These are phyloP conservation scores for Neltuma alba DNA, from an alignment of 306 rosid species.

Conservation along the genomic window DNA sequence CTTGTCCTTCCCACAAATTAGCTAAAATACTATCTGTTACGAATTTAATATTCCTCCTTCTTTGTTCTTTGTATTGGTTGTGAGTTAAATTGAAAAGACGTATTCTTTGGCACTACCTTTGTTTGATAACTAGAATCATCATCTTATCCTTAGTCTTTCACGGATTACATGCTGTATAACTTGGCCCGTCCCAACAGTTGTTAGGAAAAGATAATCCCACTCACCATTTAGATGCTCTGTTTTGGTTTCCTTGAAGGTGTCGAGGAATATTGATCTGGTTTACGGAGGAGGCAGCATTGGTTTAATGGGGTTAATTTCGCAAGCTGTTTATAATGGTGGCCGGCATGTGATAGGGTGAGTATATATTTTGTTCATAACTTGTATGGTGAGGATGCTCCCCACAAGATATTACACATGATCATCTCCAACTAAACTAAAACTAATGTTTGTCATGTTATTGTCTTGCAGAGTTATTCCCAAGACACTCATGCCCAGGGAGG, in stretches of 20 bases:
- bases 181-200: neutral
- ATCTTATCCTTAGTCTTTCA: neutral
- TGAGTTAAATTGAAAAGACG: neutral
- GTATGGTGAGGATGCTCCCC: neutral
- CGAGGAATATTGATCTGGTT: slow-evolving; percentile 89
- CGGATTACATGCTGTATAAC: neutral
- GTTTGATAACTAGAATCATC: neutral
- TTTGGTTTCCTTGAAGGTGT: slow-evolving; percentile 58
- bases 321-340: slow-evolving; percentile 89
- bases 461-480: slow-evolving; percentile 88
- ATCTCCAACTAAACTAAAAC: slow-evolving; percentile 15
- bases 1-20: neutral
- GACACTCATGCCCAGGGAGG: slow-evolving; percentile 99
- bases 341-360: slow-evolving; percentile 90
- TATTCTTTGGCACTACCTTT: neutral
- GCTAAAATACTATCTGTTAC: neutral
- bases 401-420: neutral
- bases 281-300: slow-evolving; percentile 99
- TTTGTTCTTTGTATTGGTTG: slow-evolving; percentile 7
- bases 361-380: neutral
- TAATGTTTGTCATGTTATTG: slow-evolving; percentile 51
- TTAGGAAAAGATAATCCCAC: neutral
- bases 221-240: neutral
- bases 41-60: neutral
- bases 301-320: slow-evolving; percentile 93